These are phyloP conservation scores for Carpinus fangiana DNA, from an alignment of 306 rosid genomes.

Conservation along the genomic window DNA sequence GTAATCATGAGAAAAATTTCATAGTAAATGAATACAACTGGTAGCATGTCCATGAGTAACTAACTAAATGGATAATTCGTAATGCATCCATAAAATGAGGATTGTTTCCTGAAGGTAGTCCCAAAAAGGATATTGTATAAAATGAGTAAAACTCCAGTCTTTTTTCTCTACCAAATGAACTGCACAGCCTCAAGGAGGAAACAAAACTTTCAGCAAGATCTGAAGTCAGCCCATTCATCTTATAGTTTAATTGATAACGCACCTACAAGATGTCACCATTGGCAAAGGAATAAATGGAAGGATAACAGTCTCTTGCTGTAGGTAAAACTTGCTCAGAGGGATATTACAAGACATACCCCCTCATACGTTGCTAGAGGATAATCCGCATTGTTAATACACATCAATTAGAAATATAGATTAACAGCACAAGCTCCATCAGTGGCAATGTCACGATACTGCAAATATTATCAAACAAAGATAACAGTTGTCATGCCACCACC, in stretches of 20 bases:
- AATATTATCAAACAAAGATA: slow-evolving; percentile 14
- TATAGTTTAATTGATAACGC: slow-evolving; percentile 26
- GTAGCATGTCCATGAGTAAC: slow-evolving; percentile 24
- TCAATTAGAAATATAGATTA: slow-evolving; percentile 41
- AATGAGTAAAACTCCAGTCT: slow-evolving; percentile 54
- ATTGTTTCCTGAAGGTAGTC: slow-evolving; percentile 35
- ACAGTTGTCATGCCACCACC: slow-evolving; percentile 26
- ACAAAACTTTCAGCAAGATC: slow-evolving; percentile 37
- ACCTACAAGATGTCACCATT: slow-evolving; percentile 25
- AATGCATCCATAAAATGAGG: slow-evolving; percentile 38
- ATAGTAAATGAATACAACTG: slow-evolving; percentile 4
- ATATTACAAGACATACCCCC: slow-evolving; percentile 40
- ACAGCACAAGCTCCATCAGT: slow-evolving; percentile 41
- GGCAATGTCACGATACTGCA: slow-evolving; percentile 48
- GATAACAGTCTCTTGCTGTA: slow-evolving; percentile 26
- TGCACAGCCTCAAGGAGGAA: slow-evolving; percentile 50
- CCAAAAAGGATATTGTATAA: slow-evolving; percentile 57
- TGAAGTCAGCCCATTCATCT: slow-evolving; percentile 34
- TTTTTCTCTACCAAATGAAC: slow-evolving; percentile 50
- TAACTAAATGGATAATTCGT: slow-evolving; percentile 40
- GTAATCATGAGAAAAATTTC: background rate
- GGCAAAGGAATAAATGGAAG: slow-evolving; percentile 27
- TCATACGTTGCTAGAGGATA: slow-evolving; percentile 31
- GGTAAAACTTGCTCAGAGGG: slow-evolving; percentile 38
- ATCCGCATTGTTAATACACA: slow-evolving; percentile 26